phyloP scores from a whole-genome alignment of 768 basidiomycete species.

The Cystobasidiopsis lactophilus region DNA sequence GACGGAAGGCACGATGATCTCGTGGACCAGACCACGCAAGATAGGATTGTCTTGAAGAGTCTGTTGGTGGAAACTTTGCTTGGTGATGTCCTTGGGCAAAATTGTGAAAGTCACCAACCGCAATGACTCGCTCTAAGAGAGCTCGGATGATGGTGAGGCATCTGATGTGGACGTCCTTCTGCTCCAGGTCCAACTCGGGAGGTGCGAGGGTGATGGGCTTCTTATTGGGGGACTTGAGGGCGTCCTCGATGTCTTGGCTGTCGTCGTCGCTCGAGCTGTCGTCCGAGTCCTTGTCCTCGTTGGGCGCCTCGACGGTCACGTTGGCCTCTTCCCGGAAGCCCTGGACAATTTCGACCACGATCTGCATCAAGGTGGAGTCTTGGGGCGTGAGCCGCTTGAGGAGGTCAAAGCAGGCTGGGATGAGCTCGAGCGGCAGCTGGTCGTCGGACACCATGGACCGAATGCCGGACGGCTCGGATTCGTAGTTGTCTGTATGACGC shows the following conservation, averaged over 20 bases:
- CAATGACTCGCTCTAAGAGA: constrained; percentile 65
- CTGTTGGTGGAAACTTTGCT: no score
- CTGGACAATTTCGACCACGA: constrained; percentile 70
- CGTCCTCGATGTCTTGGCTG: constrained; percentile 10
- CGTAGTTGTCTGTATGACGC: not conserved
- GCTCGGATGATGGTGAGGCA: constrained; percentile 58
- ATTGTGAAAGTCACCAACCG: constrained; percentile 32
- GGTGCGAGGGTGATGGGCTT: constrained; percentile 15
- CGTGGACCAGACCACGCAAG: constrained; percentile 43
- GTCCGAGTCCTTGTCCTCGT: constrained; percentile 11
- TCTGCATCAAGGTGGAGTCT: constrained; percentile 65
- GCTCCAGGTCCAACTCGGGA: constrained; percentile 37
- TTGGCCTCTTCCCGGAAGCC: constrained; percentile 35
- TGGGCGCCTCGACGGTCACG: not conserved
- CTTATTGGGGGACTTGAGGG: constrained; percentile 3
- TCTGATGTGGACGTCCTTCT: constrained; percentile 44
- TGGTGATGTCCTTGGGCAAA: no score
- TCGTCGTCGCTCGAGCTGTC: constrained; percentile 19
- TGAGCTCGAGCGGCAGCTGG: constrained; percentile 42
- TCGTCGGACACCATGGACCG: constrained; percentile 63
- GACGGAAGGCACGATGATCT: constrained; percentile 76
- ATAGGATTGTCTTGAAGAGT: constrained; percentile 42
- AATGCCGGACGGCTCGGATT: constrained; percentile 17
- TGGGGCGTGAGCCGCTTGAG: constrained; percentile 44
- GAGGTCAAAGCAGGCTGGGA: constrained; percentile 61